These are phyloP conservation scores for maize (Zea mays) DNA, from an alignment of 176 grass and related monocot species.

Conservation along the genomic window Zm-B73-REFERENCE-NAM-5.0 NC_050101.1:95447001-95447500, in stretches of 20 bases:
- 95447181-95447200: background rate
- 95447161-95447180: background rate
- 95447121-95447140: background rate
- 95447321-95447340: background rate
- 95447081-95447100: background rate
- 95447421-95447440: conserved; percentile 77
- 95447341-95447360: too few species aligned
- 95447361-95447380: background rate
- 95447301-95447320: too few species aligned
- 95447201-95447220: background rate
- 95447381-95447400: background rate
- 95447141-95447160: background rate
- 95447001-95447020: conserved; percentile 99
- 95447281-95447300: too few species aligned
- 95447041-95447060: background rate
- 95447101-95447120: background rate
- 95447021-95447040: conserved; percentile 17
- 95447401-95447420: conserved; percentile 48
- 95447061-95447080: too few species aligned
- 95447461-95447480: conserved; percentile 77
- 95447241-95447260: too few species aligned
- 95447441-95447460: conserved; percentile 78
- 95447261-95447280: too few species aligned
- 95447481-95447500: conserved; percentile 72
- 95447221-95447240: too few species aligned